phyloP scores from a whole-genome alignment of 768 basidiomycete genomes.

The Auriscalpium vulgare region DNA sequence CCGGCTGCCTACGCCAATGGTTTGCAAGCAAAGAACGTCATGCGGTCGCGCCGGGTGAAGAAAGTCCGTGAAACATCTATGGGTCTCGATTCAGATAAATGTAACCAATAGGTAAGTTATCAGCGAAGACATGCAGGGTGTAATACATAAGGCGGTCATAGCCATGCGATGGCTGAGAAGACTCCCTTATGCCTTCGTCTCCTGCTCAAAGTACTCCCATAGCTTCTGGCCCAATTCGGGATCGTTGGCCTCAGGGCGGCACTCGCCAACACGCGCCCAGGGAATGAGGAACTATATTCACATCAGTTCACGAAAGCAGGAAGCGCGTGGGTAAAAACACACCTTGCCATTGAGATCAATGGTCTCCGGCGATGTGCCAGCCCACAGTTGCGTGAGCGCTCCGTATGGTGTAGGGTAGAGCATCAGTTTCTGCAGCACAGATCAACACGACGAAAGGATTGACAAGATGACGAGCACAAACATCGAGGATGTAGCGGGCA shows the following conservation, averaged over 20 bases:
- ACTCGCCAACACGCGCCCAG: conserved; percentile 19
- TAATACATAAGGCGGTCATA: too few species aligned
- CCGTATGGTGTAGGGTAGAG: conserved; percentile 23
- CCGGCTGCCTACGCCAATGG: too few species aligned
- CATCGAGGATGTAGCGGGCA: conserved; percentile 10
- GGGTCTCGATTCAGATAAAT: too few species aligned
- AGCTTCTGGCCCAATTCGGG: conserved; percentile 17
- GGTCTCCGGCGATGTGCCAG: conserved; percentile 27
- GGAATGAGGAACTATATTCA: conserved; percentile 18
- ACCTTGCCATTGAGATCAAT: conserved; percentile 27
- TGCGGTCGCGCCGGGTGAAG: too few species aligned
- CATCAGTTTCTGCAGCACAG: conserved; percentile 6
- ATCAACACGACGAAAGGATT: too few species aligned
- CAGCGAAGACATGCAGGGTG: too few species aligned
- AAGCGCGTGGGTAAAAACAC: neutral
- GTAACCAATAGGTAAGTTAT: too few species aligned
- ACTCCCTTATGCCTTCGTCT: neutral
- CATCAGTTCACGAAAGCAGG: neutral
- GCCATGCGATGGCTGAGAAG: too few species aligned
- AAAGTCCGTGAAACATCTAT: too few species aligned
- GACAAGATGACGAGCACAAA: neutral
- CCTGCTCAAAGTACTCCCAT: conserved; percentile 21
- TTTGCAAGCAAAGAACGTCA: too few species aligned
- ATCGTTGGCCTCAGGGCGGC: conserved; percentile 13
- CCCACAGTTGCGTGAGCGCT: conserved; percentile 32